Evolutionary conservation across 1,284 basidiomycete species (phyloP), one percentile per base, ranked within the genome.

Genomic region (Vanrija sp.): DNA sequence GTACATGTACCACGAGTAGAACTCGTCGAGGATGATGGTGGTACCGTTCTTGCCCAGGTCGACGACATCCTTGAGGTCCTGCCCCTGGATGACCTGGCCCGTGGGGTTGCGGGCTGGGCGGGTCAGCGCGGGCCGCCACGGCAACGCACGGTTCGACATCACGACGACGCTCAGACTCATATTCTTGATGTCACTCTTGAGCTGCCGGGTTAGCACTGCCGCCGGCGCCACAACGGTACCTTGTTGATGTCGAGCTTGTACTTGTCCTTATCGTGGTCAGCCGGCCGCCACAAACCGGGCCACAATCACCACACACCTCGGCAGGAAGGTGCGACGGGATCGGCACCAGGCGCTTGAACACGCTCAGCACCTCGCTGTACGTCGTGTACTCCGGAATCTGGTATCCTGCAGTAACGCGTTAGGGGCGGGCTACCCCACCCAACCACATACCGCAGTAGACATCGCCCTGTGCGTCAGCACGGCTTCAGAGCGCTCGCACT

Each of bases 311-410:
- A 43, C 54, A 47, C 25, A 53, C 60, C 47, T 62, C 53, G 9
- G 51, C 59, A 23, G 57, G 50, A 12, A 75, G 55, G 9, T 79
- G 84, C 44, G 89, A 89, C 5, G 92, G 90, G 25, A 95, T 88
- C 0, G 92, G 91, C 8, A 96, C 86, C 36, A 96, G 83, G 31
- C 88, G 82, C 68, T 84, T 90, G 80, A 96, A 95, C 0, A 88
- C 88, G 44, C 87, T 84, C 45, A 96, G 79, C 47, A 93, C 85
- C 75, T 92, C 75, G 27, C 73, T 75, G 65, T 78, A 80, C 27
- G 75, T 72, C 1, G 73, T 73, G 52, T 74, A 68, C 56, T 68
- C 66, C 23, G 66, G 66, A 24, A 66, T 65, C 56, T 65, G 66
- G 43, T 68, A 68, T n/a, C 64, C 65, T 63, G 45, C 25, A 35